Conservation (phyloP, 2,329 filamentous ascomycete species). For the Aspergillus fumigatus region DNA sequence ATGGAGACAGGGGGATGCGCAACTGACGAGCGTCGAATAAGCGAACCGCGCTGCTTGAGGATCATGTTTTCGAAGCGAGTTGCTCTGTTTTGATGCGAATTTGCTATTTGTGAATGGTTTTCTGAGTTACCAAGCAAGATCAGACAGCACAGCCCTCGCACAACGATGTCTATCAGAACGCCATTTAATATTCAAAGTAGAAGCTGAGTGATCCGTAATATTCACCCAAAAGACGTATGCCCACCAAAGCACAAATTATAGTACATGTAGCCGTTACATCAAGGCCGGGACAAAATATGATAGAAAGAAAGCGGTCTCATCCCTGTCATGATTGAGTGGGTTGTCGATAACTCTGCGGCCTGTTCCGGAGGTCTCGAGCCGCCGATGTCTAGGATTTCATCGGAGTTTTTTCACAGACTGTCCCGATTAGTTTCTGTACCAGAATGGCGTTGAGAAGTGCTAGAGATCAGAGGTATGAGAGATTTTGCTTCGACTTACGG, state of each 20-base stretch:
- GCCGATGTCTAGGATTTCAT: background rate
- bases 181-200: slow-evolving; percentile 5
- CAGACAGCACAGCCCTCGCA: background rate
- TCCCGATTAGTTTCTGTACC: slow-evolving; percentile 6
- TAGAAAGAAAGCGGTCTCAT: background rate
- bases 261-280: slow-evolving; percentile 21
- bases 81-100: background rate
- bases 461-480: background rate
- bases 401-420: slow-evolving; percentile 18
- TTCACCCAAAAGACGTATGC: slow-evolving; percentile 12
- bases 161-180: slow-evolving; percentile 13
- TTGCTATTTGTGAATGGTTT: background rate
- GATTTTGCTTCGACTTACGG: slow-evolving; percentile 43
- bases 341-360: background rate
- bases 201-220: background rate
- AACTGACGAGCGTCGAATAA: no score
- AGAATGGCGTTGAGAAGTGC: background rate
- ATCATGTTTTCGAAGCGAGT: background rate
- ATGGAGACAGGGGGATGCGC: background rate
- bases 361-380: background rate
- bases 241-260: slow-evolving; percentile 21
- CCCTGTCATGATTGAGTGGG: background rate
- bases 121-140: background rate
- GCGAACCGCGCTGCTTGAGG: background rate
- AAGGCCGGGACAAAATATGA: slow-evolving; percentile 8